A percentile compares a stretch with the other conserved stretches of the same genome.
phyloP scores from a whole-genome alignment of 176 grass and related monocot genomes.

The Pontederia paniculata region DNA sequence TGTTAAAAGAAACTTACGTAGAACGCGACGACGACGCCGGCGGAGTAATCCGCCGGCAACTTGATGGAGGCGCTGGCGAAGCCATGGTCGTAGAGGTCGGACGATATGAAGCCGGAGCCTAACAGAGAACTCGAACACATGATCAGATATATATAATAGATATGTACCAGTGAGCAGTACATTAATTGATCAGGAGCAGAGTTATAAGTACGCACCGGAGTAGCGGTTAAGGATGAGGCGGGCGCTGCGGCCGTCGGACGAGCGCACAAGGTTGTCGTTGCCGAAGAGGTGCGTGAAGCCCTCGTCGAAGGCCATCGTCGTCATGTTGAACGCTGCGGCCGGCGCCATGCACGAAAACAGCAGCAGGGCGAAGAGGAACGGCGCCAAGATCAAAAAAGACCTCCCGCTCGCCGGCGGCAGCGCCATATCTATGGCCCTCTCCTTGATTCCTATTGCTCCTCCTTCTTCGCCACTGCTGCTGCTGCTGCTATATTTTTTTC shows the following conservation, averaged over 20 bases:
- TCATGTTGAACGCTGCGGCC: slow-evolving; percentile 1
- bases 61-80: slow-evolving; percentile 20
- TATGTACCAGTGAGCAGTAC: no score
- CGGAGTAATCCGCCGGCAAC: slow-evolving; percentile 14
- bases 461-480: neutral
- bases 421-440: neutral
- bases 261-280: slow-evolving; percentile 13
- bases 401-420: neutral
- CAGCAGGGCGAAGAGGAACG: neutral
- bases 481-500: neutral
- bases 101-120: slow-evolving; percentile 15
- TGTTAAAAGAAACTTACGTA: neutral
- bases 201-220: neutral
- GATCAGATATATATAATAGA: no score
- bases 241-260: slow-evolving; percentile 2
- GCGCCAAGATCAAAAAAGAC: neutral
- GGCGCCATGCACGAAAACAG: neutral
- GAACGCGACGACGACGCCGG: slow-evolving; percentile 18
- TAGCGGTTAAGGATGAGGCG: slow-evolving; percentile 9
- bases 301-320: slow-evolving; percentile 5
- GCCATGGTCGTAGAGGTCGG: slow-evolving; percentile 6
- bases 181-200: neutral
- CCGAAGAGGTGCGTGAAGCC: slow-evolving; percentile 23
- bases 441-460: neutral
- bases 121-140: neutral